Evolutionary conservation across 176 grass and related monocot species (phyloP).

Genomic region (Oryza officinalis): DNA sequence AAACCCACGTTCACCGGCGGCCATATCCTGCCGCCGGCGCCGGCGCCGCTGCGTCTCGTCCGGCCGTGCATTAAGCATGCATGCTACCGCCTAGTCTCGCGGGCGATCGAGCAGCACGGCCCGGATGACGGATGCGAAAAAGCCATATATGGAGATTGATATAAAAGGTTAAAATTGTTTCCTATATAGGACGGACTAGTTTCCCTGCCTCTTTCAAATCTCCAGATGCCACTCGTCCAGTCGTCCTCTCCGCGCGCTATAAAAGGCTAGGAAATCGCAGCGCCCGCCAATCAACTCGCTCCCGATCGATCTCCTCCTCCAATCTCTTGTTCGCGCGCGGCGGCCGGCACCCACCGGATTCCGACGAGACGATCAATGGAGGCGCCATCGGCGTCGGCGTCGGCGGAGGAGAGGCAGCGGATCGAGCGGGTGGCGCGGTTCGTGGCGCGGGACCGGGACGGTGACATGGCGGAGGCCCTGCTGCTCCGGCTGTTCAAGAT

Average conservation of each 20-base stretch:
- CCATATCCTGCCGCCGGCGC: not conserved
- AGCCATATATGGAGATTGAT: not conserved
- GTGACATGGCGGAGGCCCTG: slow-evolving; percentile 58
- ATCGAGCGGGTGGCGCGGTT: slow-evolving; percentile 69
- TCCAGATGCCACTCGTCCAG: not conserved
- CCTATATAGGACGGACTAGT: not conserved
- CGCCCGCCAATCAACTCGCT: slow-evolving; percentile 1
- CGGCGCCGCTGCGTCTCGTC: too few relatives aligned
- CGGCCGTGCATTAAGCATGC: too few relatives aligned
- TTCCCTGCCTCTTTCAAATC: not conserved
- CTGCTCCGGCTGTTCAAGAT: slow-evolving; percentile 59
- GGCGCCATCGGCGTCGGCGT: slow-evolving; percentile 32
- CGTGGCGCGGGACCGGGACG: slow-evolving; percentile 64
- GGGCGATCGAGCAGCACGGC: too few relatives aligned
- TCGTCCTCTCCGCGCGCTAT: not conserved
- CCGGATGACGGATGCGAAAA: not conserved
- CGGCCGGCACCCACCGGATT: not conserved
- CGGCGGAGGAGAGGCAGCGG: slow-evolving; percentile 64
- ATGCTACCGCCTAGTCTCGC: not conserved
- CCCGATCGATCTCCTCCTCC: not conserved
- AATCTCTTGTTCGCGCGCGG: too few relatives aligned
- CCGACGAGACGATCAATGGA: slow-evolving; percentile 16
- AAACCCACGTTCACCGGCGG: not conserved
- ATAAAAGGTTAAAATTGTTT: not conserved
- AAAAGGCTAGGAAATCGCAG: not conserved